Percentiles rank a stretch among this genome's conserved stretches.
phyloP scores from a whole-genome alignment of 2,329 filamentous ascomycete genomes.

The Biscogniauxia marginata region DNA sequence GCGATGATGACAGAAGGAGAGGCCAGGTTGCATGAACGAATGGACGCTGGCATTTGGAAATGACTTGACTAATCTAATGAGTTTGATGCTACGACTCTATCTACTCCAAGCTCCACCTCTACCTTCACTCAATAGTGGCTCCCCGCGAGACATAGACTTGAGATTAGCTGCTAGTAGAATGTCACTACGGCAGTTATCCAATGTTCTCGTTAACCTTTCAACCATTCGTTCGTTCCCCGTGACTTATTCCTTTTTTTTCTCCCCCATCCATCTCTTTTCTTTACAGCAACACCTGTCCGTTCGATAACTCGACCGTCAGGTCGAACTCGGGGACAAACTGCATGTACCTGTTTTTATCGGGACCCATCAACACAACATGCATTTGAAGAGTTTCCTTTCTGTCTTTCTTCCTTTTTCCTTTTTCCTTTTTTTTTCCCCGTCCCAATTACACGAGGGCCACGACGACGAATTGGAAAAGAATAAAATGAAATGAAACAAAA shows the following conservation, averaged over 20 bases:
- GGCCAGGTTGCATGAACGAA: constrained; percentile 21
- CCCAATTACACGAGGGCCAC: no score
- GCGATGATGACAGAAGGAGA: constrained; percentile 15
- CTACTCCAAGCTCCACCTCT: background rate
- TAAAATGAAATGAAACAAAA: no score
- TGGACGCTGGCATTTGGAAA: constrained; percentile 2
- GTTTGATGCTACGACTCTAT: background rate
- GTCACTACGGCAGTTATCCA: background rate
- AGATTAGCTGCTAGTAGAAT: background rate
- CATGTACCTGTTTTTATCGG: constrained; percentile 40
- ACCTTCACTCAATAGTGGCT: background rate
- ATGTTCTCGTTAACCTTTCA: no score
- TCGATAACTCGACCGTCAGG: no score
- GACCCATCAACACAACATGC: no score
- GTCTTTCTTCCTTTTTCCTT: constrained; percentile 23
- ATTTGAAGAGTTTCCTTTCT: constrained; percentile 26
- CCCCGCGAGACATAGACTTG: background rate
- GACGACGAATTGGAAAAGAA: no score
- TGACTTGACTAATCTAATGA: background rate
- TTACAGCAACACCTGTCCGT: no score
- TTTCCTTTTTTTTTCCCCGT: no score
- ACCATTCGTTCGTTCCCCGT: no score
- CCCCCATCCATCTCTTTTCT: no score
- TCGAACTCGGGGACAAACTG: constrained; percentile 36
- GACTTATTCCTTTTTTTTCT: no score